Percentiles rank a stretch among this genome's conserved stretches.
Evolutionary conservation across 306 rosid species (phyloP).

Genomic region (Lithocarpus polystachyus): DNA sequence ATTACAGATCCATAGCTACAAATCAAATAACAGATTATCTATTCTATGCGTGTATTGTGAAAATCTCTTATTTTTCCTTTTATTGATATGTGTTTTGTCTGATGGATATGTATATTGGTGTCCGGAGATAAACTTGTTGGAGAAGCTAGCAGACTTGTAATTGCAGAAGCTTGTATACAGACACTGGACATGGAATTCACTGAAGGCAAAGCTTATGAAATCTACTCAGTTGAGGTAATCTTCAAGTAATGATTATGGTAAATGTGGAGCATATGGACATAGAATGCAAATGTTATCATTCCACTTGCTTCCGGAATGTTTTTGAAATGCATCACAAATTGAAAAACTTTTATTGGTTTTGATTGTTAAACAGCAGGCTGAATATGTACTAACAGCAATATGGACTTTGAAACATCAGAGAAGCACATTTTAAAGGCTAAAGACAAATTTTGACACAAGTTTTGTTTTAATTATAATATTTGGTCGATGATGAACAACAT

Average conservation of each 20-base stretch:
- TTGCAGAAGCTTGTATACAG: constrained; percentile 95
- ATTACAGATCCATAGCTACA: not conserved
- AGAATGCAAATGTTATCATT: no score
- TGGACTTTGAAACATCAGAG: no score
- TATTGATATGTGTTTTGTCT: constrained; percentile 1
- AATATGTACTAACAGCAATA: not conserved
- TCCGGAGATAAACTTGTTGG: constrained; percentile 92
- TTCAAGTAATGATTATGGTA: constrained; percentile 14
- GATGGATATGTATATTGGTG: constrained; percentile 4
- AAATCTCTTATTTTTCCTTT: not conserved
- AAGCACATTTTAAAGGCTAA: no score
- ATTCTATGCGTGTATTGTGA: not conserved
- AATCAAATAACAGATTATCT: not conserved
- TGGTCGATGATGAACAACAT: not conserved
- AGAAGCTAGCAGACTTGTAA: constrained; percentile 82
- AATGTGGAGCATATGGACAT: not conserved
- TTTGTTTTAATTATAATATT: not conserved
- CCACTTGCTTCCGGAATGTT: no score
- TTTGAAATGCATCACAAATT: not conserved
- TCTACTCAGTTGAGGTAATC: constrained; percentile 80
- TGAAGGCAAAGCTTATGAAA: constrained; percentile 70
- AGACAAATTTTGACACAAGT: no score
- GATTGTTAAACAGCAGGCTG: not conserved
- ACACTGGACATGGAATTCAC: constrained; percentile 80
- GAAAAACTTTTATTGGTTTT: not conserved